Base-by-base conservation (phyloP, 306 rosid genomes). In the Cucumis hystrix region DNA sequence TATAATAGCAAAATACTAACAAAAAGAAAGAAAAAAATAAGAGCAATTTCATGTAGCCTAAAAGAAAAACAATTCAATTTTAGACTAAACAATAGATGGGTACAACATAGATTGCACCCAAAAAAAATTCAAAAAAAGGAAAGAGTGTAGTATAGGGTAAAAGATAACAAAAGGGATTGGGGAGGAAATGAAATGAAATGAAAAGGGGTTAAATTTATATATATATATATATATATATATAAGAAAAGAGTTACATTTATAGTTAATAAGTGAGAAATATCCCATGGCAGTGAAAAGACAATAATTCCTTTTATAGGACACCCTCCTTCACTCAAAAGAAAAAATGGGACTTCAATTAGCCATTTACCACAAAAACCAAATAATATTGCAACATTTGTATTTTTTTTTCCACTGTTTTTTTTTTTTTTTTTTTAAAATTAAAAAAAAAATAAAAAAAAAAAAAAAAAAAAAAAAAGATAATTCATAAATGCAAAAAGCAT, bases 271-370 rank as follows among this genome's bases (percentile, higher is more conserved):
- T 58, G 16, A 58, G 57, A 59, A 56, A 71, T 49, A 15, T 63
- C 45, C 69, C 40, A 6, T 47, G 37, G 12, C 56, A 45, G 75
- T 77, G 88, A 80, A 83, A 81, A 86, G 79, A 78, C 84, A 84
- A 79, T 79, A 87, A 78, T 83, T 83, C 87, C 79, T 85, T 83
- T 76, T 81, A 82, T 37, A 81, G 84, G 73, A 68, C 70, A 39
- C 59, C 72, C 41, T 33, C 15, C 84, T 64, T 75, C 67, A 78
- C 83, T 83, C 30, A 28, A 28, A 28, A 3, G 3, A 28, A 28
- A 28, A 81, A 79, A 78, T 23, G 25, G 67, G 59, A 77, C 37
- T 79, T 81, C 33, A 58, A 77, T 75, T 69, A 21, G 58, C n/a
- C 85, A 80, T 85, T 87, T 33, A 33, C 79, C 70, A 16, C 79